A percentile compares a stretch with the other conserved stretches of the same genome.
Evolutionary conservation across 208 protist genomes (phyloP).

Genomic region (Wallacemonas sp.): DNA sequence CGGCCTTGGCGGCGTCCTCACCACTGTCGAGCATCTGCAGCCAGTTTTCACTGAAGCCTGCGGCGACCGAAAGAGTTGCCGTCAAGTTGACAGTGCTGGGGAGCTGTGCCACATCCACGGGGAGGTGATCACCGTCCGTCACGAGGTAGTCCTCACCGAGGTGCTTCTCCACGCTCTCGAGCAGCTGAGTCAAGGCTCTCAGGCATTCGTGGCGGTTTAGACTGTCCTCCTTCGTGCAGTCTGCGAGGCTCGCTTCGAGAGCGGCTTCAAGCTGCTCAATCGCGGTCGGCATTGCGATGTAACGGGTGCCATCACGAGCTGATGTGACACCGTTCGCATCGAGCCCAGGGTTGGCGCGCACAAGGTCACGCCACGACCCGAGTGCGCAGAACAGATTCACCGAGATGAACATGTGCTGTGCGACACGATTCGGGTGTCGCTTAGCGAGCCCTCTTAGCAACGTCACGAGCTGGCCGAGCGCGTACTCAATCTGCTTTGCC

Average conservation of each 20-base stretch:
- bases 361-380: slow-evolving; percentile 40
- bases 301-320: not conserved
- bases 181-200: slow-evolving; percentile 32
- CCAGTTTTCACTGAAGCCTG: slow-evolving; percentile 44
- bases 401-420: slow-evolving; percentile 58
- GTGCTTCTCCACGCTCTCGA: slow-evolving; percentile 22
- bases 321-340: not conserved
- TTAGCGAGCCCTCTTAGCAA: slow-evolving; percentile 46
- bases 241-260: slow-evolving; percentile 29
- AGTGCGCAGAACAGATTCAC: slow-evolving; percentile 62
- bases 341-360: slow-evolving; percentile 8
- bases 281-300: not conserved
- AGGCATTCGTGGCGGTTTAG: slow-evolving; percentile 24
- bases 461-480: slow-evolving; percentile 20
- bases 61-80: slow-evolving; percentile 28
- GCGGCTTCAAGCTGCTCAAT: slow-evolving; percentile 26
- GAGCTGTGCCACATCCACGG: slow-evolving; percentile 8
- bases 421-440: slow-evolving; percentile 49
- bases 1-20: slow-evolving; percentile 7
- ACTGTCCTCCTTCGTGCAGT: slow-evolving; percentile 41
- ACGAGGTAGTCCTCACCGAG: slow-evolving; percentile 53
- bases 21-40: slow-evolving; percentile 17
- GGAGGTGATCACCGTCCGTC: not conserved
- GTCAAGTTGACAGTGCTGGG: slow-evolving; percentile 25
- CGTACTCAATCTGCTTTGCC: not conserved